These are phyloP conservation scores for Arabis alpina DNA, from an alignment of 345 rosid species.

Conservation along the genomic window DNA sequence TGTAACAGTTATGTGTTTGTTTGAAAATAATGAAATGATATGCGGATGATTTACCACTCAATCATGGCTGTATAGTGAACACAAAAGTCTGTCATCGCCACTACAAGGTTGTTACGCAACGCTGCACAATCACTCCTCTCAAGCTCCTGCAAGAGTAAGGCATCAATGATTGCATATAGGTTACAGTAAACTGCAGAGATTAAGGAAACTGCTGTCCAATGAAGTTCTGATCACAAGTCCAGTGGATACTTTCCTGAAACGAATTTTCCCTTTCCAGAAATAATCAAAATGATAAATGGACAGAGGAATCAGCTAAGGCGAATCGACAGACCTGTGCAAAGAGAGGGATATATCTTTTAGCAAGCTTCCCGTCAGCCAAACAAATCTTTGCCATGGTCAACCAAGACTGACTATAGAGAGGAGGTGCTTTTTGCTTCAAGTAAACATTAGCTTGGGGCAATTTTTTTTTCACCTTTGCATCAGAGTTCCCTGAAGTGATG, in stretches of 20 bases:
- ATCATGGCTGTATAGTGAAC: constrained; percentile 90
- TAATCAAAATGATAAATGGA: background rate
- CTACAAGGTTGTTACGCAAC: constrained; percentile 90
- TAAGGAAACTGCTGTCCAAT: constrained; percentile 6
- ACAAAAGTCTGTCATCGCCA: constrained; percentile 88
- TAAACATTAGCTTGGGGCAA: constrained; percentile 58
- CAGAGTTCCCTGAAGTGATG: constrained; percentile 74
- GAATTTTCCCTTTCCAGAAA: background rate
- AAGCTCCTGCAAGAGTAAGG: constrained; percentile 68
- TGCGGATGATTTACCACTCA: constrained; percentile 73
- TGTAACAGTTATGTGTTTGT: background rate
- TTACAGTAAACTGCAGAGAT: constrained; percentile 16
- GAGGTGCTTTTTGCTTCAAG: constrained; percentile 66
- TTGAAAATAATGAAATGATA: constrained; percentile 11
- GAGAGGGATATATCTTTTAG: constrained; percentile 82
- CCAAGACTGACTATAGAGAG: constrained; percentile 87
- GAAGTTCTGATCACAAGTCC: background rate
- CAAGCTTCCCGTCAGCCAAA: constrained; percentile 85
- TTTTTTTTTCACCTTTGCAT: constrained; percentile 60
- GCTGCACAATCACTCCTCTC: constrained; percentile 88
- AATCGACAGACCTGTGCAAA: constrained; percentile 75
- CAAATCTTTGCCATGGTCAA: constrained; percentile 92
- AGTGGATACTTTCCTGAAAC: background rate
- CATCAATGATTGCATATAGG: constrained; percentile 11
- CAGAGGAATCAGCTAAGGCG: constrained; percentile 9